phyloP scores from a whole-genome alignment of 179 eudicot genomes.

The Heliamphora pulchella region DNA sequence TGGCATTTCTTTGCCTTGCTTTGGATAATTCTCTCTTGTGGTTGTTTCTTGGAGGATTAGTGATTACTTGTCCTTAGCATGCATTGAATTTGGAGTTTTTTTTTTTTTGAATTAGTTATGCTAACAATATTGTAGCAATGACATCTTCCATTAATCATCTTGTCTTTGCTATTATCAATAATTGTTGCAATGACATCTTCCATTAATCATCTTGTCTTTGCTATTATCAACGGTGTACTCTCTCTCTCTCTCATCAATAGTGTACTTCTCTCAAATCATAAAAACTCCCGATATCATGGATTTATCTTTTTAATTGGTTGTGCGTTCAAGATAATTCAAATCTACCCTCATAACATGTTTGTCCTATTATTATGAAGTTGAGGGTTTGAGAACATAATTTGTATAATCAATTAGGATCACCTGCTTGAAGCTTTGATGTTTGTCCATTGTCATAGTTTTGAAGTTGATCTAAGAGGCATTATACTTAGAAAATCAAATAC shows the following conservation, averaged over 20 bases:
- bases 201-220: background rate
- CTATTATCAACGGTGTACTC: too few species aligned
- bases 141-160: background rate
- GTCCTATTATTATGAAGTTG: background rate
- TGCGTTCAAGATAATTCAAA: background rate
- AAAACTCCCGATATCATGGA: background rate
- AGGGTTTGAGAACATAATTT: background rate
- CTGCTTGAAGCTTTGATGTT: background rate
- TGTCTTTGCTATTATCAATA: background rate
- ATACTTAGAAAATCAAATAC: background rate
- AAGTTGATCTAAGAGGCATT: background rate
- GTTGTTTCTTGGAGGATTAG: background rate
- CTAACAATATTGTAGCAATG: too few species aligned
- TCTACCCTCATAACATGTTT: too few species aligned
- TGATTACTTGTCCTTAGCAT: background rate
- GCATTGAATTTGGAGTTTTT: background rate
- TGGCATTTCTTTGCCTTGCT: background rate
- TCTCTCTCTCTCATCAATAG: background rate
- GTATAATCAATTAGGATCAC: background rate
- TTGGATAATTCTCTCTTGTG: background rate
- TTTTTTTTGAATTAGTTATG: background rate
- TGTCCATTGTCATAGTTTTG: conserved; percentile 7
- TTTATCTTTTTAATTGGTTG: background rate
- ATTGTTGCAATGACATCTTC: too few species aligned
- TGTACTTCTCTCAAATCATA: background rate